A percentile compares a stretch with the other conserved stretches of the same genome.
Conservation (phyloP, 2,329 filamentous ascomycete genomes). For the Exserohilum turcica region DNA sequence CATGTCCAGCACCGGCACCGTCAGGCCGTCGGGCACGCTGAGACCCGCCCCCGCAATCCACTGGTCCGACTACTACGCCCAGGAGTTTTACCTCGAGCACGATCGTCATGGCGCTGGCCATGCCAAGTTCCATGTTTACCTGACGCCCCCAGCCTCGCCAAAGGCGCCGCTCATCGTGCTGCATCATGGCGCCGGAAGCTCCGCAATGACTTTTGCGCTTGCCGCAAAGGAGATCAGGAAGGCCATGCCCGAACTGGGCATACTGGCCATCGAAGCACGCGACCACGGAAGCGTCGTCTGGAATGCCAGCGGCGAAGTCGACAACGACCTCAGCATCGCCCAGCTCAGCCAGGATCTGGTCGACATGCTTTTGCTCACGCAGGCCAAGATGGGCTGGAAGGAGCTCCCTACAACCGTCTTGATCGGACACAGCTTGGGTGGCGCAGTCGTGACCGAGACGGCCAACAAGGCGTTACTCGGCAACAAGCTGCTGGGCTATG, state of each 20-base stretch:
- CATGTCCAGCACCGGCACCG: constrained; percentile 90
- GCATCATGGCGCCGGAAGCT: constrained; percentile 94
- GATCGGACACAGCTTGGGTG: constrained; percentile 90
- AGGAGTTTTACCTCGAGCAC: constrained; percentile 76
- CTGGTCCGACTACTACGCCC: constrained; percentile 91
- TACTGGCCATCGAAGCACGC: constrained; percentile 83
- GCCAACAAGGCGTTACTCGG: constrained; percentile 72
- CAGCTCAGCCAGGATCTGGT: constrained; percentile 76
- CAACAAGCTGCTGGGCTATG: constrained; percentile 76
- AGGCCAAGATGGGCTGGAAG: constrained; percentile 72
- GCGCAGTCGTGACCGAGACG: constrained; percentile 85
- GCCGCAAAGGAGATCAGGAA: constrained; percentile 78
- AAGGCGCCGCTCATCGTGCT: constrained; percentile 85
- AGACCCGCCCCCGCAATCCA: constrained; percentile 66
- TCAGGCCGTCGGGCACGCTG: constrained; percentile 76
- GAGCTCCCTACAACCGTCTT: constrained; percentile 76
- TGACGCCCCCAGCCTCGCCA: constrained; percentile 72
- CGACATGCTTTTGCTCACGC: constrained; percentile 70
- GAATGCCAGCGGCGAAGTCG: constrained; percentile 42
- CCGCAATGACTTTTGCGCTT: constrained; percentile 87
- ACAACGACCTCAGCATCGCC: constrained; percentile 71
- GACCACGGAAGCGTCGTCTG: constrained; percentile 76
- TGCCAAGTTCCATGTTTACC: constrained; percentile 80
- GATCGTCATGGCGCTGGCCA: constrained; percentile 40
- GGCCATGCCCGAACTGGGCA: constrained; percentile 76